Evolutionary conservation across 108 stramenopile genomes (phyloP), one percentile per base, ranked within the genome.

Genomic region (Aurantiochytrium sp.): DNA sequence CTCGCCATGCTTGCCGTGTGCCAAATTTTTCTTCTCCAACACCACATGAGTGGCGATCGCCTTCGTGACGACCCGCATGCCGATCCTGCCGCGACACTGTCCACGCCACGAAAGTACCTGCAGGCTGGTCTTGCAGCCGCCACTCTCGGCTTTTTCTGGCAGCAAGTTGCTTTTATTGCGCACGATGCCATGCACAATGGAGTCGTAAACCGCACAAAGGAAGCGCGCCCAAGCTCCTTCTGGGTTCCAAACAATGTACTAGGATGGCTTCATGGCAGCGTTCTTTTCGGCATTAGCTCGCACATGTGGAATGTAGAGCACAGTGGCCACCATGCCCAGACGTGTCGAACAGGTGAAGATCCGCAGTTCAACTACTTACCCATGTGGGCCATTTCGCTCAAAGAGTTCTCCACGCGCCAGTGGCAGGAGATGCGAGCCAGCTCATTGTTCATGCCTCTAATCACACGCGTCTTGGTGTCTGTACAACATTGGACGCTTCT

Each of bases 141-240:
- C 42, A 8, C n/a, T 14, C 43, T 55, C 5, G 89, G 72, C 6
- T 58, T 76, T 16, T 71, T 71, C 35, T 57, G 43, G 53, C 89
- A 89, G 89, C 89, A 89, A 43, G 73, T 35, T 29, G 89, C 73
- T 5, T 89, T 89, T 44, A 51, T 89, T 16, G 89, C 72, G 6
- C 89, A 89, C 59, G 89, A 89, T 23, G 89, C 89, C 6, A 49
- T 69, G 16, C 89, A 89, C 73, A 53, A 83, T 25, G 72, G 89
- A 25, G 44, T 89, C 18, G 29, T 58, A 4, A 53, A 76, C 4
- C 73, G 64, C 4, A 28, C 72, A 5, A 55, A 29, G 4, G 73
- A 83, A 14, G 76, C 44, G 35, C 4, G 72, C 5, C n/a, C 49
- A 0, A 89, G 58, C 12, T 89, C 76, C 8, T 53, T 28, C 5